Base-by-base conservation (phyloP, 352 stramenopile species). In the Phytopythium sindhum region DNA sequence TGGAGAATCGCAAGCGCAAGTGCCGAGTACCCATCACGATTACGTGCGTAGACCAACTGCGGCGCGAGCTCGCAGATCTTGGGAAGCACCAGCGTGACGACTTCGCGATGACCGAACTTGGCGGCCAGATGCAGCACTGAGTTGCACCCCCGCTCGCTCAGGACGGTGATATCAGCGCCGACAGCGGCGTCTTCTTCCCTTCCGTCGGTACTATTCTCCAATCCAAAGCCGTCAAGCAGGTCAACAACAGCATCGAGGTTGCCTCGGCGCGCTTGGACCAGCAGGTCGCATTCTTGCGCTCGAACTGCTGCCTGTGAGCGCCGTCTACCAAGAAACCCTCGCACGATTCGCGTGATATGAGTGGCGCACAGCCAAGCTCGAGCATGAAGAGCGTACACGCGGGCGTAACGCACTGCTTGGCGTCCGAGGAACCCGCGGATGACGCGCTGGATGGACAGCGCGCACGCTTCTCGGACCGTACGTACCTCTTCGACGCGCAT, bases 171-270 rank as follows among this genome's bases (percentile, higher is more conserved):
- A 19, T 90, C 80, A 0, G 75, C 73, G 2, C 60, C 63, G 23
- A 69, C 63, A 28, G 67, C 21, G 7, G 21, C 48, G 17, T 41
- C 57, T 12, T 70, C 15, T 33, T 66, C 66, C 8, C 67, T 56
- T 39, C 63, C 59, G 6, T 24, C 39, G 9, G 1, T 7, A 10
- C 6, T 31, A 10, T 52, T 53, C 7, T 62, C 65, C 15, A 48
- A 35, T 41, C 73, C 77, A 55, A 79, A 86, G 10, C 83, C 83
- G 44, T 90, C 83, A 19, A 91, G 60, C 23, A 91, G 57, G 54
- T 91, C 83, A 4, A 88, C 74, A 0, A 91, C 79, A 0, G 67
- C 68, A 10, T 80, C 75, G 12, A 86, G 63, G 48, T 89, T 83
- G 0, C 83, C 83, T 17, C 64, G 48, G 6, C 69, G 65, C 24